Evolutionary conservation across 192 early-diverging fungal species (phyloP).

Genomic region (Entomortierella parvispora): DNA sequence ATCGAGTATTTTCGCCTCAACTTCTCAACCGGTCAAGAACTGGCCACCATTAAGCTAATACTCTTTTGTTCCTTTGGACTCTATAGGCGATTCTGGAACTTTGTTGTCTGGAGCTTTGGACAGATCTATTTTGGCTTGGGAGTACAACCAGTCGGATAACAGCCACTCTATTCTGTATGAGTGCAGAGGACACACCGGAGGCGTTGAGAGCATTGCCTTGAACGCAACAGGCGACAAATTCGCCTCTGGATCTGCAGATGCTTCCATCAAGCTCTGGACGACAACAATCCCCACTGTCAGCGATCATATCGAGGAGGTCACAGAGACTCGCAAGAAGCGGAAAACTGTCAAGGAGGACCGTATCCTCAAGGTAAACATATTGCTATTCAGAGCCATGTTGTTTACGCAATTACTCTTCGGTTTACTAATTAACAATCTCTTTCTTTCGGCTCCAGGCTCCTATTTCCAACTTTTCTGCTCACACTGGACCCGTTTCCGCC

Average conservation of each 20-base stretch:
- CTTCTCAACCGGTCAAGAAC: background rate
- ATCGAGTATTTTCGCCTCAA: background rate
- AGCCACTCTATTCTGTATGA: slow-evolving; percentile 68
- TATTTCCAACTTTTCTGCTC: slow-evolving; percentile 66
- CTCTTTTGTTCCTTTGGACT: background rate
- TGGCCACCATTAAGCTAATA: background rate
- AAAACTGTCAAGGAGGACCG: slow-evolving; percentile 58
- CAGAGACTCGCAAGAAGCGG: slow-evolving; percentile 60
- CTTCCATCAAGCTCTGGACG: slow-evolving; percentile 84
- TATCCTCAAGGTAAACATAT: slow-evolving; percentile 47
- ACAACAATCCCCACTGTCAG: slow-evolving; percentile 45
- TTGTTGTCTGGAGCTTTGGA: slow-evolving; percentile 72
- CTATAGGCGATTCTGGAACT: slow-evolving; percentile 56
- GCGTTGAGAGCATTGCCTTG: slow-evolving; percentile 80
- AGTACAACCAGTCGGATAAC: slow-evolving; percentile 55
- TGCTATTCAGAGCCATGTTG: background rate
- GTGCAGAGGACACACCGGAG: slow-evolving; percentile 82
- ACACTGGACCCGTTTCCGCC: slow-evolving; percentile 80
- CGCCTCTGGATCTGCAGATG: slow-evolving; percentile 81
- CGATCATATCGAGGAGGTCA: slow-evolving; percentile 44
- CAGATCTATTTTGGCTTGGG: slow-evolving; percentile 75
- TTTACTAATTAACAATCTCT: background rate
- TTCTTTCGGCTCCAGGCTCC: slow-evolving; percentile 39
- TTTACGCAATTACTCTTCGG: background rate
- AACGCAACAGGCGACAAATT: slow-evolving; percentile 64